Conservation (phyloP, 148 eudicot species). For the Spergularia marina region DNA sequence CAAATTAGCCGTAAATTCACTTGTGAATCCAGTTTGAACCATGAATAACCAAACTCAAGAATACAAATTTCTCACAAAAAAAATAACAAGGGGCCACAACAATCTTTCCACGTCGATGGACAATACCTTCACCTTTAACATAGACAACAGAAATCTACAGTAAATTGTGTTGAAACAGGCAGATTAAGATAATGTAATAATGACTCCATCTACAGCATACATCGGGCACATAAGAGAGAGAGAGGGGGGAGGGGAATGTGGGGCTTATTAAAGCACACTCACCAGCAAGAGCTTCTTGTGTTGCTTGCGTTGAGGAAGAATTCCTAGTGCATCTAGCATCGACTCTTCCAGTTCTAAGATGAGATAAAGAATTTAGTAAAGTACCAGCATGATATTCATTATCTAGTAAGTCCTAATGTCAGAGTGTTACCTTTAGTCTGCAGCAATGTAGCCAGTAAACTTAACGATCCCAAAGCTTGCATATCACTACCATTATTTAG, state of each 20-base stretch:
- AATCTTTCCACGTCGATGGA: not conserved
- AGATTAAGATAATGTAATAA: not conserved
- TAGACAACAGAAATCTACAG: not conserved
- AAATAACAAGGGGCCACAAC: not conserved
- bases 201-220: slow-evolving; percentile 5
- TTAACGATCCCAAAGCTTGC: slow-evolving; percentile 78
- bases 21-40: not conserved
- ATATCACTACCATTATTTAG: slow-evolving; percentile 62
- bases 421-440: slow-evolving; percentile 77
- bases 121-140: not conserved
- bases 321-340: slow-evolving; percentile 92
- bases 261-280: slow-evolving; percentile 16
- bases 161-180: not conserved
- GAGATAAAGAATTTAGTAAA: slow-evolving; percentile 21
- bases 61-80: not conserved
- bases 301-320: slow-evolving; percentile 89
- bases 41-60: not conserved
- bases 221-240: not conserved
- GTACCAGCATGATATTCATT: slow-evolving; percentile 17
- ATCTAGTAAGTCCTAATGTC: slow-evolving; percentile 8
- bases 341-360: slow-evolving; percentile 88
- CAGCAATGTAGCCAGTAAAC: slow-evolving; percentile 73
- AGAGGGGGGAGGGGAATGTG: not conserved
- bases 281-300: slow-evolving; percentile 95
- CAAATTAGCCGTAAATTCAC: not conserved